Base-by-base conservation (phyloP, 345 rosid genomes). In the Populus tremula region DNA sequence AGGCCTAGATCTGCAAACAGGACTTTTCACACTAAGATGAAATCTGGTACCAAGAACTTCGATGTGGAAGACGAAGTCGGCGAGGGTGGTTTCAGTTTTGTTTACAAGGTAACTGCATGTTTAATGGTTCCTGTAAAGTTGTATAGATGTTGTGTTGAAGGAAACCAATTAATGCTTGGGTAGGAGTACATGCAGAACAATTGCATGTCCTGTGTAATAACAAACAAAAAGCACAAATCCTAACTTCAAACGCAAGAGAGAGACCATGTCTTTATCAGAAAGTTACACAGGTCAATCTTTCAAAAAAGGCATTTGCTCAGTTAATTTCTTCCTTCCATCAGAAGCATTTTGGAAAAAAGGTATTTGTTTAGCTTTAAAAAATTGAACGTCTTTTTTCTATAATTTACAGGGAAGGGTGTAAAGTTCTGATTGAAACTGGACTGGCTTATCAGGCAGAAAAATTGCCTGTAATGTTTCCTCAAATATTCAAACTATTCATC, bases 401-500 rank as follows among this genome's bases (percentile, higher is more conserved):
- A 53, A 47, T 54, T 74, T 72, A 31, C 81, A 92, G 97, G 94
- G 50, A 90, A 74, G 77, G 89, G 88, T 45, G 77, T 72, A 54
- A 71, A 79, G 88, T 17, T 27, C 61, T 88, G 88, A 77, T 70
- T 91, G 75, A 90, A 88, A 63, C 83, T 94, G 80, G 87, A 86
- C 73, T 94, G 97, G 98, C 80, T 90, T 47, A 88, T 90, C 7
- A 82, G 98, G 77, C 80, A 85, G 84, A 92, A 88, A 49, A 89
- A 92, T 74, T 88, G 86, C 84, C 64, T 91, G 8, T 31, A 31
- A 31, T 31, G 33, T 31, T 31, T 31, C 33, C 33, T 31, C 3
- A 31, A 31, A 31, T 31, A 31, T 31, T 31, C 33, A 31, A 31
- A 31, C 33, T 31, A 31, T 2, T 31, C 33, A 31, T 31, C 33